Evolutionary conservation across 768 basidiomycete genomes (phyloP).

Genomic region (Agaricus bisporus): DNA sequence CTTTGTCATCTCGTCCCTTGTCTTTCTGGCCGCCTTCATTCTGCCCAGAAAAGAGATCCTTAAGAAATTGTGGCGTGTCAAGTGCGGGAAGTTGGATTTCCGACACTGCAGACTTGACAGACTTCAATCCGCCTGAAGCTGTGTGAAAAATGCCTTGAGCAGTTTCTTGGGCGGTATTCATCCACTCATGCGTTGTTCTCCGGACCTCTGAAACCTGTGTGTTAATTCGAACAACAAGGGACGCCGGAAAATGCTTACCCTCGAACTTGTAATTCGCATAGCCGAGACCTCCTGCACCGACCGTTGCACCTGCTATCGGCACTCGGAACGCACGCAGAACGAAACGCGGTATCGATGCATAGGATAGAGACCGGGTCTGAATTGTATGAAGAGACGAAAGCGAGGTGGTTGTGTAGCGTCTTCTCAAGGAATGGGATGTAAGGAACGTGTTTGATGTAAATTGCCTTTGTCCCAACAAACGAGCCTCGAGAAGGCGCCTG

Average conservation of each 20-base stretch:
- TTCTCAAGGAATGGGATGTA: slow-evolving; percentile 46
- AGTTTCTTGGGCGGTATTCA: slow-evolving; percentile 58
- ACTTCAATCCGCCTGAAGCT: slow-evolving; percentile 63
- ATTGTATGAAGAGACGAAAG: slow-evolving; percentile 51
- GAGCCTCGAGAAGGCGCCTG: slow-evolving; percentile 23
- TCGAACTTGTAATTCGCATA: slow-evolving; percentile 98
- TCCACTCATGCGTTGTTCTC: slow-evolving; percentile 62
- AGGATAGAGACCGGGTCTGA: slow-evolving; percentile 74
- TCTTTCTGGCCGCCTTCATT: slow-evolving; percentile 24
- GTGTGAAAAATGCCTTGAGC: slow-evolving; percentile 67
- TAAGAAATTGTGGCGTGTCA: slow-evolving; percentile 63
- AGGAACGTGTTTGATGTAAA: slow-evolving; percentile 43
- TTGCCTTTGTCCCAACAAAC: slow-evolving; percentile 48
- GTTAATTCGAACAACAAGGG: not conserved
- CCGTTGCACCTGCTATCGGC: slow-evolving; percentile 81
- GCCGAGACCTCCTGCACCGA: slow-evolving; percentile 86
- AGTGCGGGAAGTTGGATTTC: slow-evolving; percentile 50
- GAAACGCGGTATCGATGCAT: slow-evolving; percentile 84
- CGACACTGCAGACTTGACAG: slow-evolving; percentile 52
- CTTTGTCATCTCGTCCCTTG: slow-evolving; percentile 21
- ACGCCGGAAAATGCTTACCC: slow-evolving; percentile 41
- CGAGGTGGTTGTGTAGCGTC: slow-evolving; percentile 37
- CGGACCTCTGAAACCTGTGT: slow-evolving; percentile 53
- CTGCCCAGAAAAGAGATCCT: slow-evolving; percentile 46
- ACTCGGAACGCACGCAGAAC: slow-evolving; percentile 83